phyloP scores from a whole-genome alignment of 257 asterid species.

The Nicotiana knightiana region DNA sequence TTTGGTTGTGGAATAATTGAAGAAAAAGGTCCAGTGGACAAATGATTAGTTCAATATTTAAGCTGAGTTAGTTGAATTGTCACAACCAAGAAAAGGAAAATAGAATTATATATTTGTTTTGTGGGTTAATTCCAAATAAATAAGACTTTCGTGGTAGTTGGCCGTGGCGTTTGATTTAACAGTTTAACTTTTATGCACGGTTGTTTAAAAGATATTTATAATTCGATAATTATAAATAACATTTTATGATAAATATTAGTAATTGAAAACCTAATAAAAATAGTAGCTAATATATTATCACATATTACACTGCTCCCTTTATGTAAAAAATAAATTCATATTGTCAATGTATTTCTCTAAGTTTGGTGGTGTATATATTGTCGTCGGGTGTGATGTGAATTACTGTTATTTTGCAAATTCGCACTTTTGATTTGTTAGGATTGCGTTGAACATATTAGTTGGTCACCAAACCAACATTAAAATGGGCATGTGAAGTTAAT shows the following conservation, averaged over 20 bases:
- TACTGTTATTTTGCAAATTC: no score
- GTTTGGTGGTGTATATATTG: neutral
- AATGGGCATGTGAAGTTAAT: neutral
- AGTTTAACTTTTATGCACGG: no score
- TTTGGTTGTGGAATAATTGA: neutral
- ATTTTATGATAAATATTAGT: no score
- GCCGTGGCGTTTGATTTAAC: neutral
- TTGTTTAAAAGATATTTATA: neutral
- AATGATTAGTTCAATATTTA: neutral
- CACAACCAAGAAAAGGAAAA: neutral
- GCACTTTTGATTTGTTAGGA: no score
- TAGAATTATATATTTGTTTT: neutral
- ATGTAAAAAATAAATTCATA: no score
- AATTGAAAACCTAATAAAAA: no score
- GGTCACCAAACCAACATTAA: neutral
- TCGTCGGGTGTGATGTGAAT: no score
- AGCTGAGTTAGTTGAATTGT: neutral
- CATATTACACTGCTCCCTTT: no score
- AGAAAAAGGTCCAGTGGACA: neutral
- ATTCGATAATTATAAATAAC: neutral
- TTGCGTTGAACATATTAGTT: neutral
- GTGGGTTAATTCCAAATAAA: neutral
- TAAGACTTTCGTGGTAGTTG: neutral
- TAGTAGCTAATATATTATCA: no score
- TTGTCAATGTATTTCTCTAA: neutral